A percentile compares a stretch with the other conserved stretches of the same genome.
phyloP scores from a whole-genome alignment of 352 stramenopile genomes.

The Phytophthora pisi region DNA sequence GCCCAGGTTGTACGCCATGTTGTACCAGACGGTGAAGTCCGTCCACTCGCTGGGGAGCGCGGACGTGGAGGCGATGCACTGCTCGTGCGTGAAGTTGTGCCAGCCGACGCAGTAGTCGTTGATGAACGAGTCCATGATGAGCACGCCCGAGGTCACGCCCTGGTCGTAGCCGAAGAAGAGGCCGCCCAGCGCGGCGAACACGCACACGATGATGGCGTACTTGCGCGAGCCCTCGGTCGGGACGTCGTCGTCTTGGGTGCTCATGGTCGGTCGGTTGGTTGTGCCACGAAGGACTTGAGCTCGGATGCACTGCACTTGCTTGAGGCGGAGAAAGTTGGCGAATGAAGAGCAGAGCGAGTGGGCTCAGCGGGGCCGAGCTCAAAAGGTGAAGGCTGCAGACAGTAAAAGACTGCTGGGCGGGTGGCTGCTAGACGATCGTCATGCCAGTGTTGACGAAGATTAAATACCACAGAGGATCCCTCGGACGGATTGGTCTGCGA shows the following conservation, averaged over 20 bases:
- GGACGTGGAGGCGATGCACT: constrained; percentile 21
- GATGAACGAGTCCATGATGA: constrained; percentile 27
- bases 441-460: constrained; percentile 8
- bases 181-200: constrained; percentile 16
- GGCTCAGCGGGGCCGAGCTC: not conserved
- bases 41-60: constrained; percentile 18
- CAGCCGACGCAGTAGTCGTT: constrained; percentile 32
- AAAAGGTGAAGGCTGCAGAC: not conserved
- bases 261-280: constrained; percentile 1
- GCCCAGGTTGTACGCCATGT: constrained; percentile 28
- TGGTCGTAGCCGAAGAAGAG: constrained; percentile 29
- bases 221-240: constrained; percentile 34
- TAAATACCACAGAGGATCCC: not conserved
- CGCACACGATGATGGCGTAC: constrained; percentile 33
- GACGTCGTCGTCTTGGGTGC: constrained; percentile 16
- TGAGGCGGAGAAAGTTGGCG: constrained; percentile 24
- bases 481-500: constrained; percentile 12
- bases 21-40: constrained; percentile 30
- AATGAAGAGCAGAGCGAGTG: constrained; percentile 15
- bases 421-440: not conserved
- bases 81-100: constrained; percentile 28
- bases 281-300: constrained; percentile 9
- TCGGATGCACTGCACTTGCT: constrained; percentile 17
- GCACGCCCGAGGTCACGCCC: constrained; percentile 18
- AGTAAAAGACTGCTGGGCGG: constrained; percentile 10